Conservation (phyloP, 805 yeast genomes). For the Komagataella phaffii region DNA sequence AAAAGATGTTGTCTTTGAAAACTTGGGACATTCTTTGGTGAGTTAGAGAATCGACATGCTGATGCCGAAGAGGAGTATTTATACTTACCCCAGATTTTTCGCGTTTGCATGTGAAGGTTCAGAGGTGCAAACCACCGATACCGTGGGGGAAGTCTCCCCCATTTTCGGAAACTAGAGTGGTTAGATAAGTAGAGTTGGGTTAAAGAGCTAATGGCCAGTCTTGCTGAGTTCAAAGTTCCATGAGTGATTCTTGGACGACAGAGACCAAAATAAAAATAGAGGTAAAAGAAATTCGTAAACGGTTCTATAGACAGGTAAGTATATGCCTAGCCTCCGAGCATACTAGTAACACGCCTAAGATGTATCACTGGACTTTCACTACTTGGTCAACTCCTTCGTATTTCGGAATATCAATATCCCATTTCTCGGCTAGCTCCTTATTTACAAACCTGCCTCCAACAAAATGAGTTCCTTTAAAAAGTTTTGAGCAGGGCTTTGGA, state of each 20-base stretch:
- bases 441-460: slow-evolving; percentile 87
- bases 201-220: too few relatives aligned
- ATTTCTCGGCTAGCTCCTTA: slow-evolving; percentile 50
- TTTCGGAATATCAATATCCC: slow-evolving; percentile 52
- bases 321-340: not conserved
- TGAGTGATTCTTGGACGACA: not conserved
- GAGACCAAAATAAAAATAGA: too few relatives aligned
- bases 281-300: not conserved
- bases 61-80: not conserved
- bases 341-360: not conserved
- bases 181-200: too few relatives aligned
- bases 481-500: slow-evolving; percentile 73
- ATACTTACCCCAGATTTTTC: not conserved
- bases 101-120: not conserved
- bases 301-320: not conserved
- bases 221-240: too few relatives aligned
- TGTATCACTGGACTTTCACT: slow-evolving; percentile 16
- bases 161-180: too few relatives aligned
- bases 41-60: slow-evolving; percentile 5
- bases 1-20: slow-evolving; percentile 49
- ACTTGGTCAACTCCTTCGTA: slow-evolving; percentile 49
- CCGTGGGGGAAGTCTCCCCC: not conserved
- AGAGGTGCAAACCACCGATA: not conserved
- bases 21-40: not conserved
- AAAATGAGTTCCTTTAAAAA: slow-evolving; percentile 40